Evolutionary conservation across 1,139 yeast species (phyloP).

Genomic region (Geotrichum citri-aurantii): DNA sequence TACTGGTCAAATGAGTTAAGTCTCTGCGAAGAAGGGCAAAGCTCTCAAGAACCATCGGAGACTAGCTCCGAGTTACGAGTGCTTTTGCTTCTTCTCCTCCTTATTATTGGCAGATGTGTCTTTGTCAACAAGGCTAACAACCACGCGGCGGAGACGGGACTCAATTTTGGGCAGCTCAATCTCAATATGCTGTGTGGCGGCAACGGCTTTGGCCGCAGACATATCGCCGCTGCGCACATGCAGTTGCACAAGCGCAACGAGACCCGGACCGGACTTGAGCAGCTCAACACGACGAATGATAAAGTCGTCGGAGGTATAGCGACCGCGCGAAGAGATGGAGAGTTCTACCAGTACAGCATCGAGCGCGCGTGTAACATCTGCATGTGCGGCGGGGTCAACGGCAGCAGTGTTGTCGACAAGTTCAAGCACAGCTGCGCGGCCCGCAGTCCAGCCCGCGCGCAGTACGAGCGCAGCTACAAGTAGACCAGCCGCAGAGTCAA

Average conservation of each 20-base stretch:
- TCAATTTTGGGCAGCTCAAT: constrained; percentile 32
- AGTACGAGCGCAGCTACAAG: constrained; percentile 75
- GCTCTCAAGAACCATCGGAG: not conserved
- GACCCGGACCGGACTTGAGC: constrained; percentile 32
- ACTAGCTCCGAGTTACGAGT: not conserved
- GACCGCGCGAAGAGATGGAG: not conserved
- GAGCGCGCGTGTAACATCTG: not conserved
- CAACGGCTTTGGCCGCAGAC: constrained; percentile 8
- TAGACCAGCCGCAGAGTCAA: constrained; percentile 88
- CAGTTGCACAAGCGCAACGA: constrained; percentile 21
- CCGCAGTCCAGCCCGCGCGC: constrained; percentile 77
- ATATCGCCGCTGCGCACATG: constrained; percentile 1
- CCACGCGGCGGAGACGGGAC: constrained; percentile 35
- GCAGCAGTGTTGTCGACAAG: constrained; percentile 51
- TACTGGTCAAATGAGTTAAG: too few species aligned
- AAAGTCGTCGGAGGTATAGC: constrained; percentile 29
- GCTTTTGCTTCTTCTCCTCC: not conserved
- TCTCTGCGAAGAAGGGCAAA: not conserved
- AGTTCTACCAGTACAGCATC: constrained; percentile 2
- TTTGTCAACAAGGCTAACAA: constrained; percentile 32
- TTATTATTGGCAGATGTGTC: not conserved
- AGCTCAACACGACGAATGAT: constrained; percentile 22
- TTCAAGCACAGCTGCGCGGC: constrained; percentile 64
- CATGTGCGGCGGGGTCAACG: constrained; percentile 16
- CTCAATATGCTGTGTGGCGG: constrained; percentile 30